Percentiles rank a stretch among this genome's conserved stretches.
Evolutionary conservation across 495 filamentous ascomycete genomes (phyloP).

Genomic region (Penicillium alfredii): DNA sequence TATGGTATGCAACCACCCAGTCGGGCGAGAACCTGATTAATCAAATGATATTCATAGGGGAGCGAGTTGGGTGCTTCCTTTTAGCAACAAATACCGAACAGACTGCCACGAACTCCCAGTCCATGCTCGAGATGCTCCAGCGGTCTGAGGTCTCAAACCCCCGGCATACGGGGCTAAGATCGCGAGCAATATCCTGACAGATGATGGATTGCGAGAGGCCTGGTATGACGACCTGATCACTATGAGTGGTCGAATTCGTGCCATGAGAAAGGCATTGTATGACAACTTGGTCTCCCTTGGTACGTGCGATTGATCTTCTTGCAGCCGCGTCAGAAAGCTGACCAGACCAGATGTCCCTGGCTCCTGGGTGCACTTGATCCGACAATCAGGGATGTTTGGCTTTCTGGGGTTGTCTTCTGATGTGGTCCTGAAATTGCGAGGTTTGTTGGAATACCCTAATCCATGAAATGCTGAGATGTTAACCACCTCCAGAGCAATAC

Average conservation of each 20-base stretch:
- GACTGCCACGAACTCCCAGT: constrained; percentile 19
- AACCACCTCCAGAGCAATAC: constrained; percentile 24
- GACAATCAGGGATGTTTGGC: constrained; percentile 40
- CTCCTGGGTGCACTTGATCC: constrained; percentile 31
- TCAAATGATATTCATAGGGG: constrained; percentile 14
- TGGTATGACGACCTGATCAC: constrained; percentile 37
- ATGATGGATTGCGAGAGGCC: constrained; percentile 16
- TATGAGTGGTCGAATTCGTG: constrained; percentile 34
- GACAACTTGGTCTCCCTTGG: constrained; percentile 16
- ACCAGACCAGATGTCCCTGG: constrained; percentile 22
- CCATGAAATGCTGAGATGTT: neutral
- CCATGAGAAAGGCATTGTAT: constrained; percentile 28
- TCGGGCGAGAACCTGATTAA: neutral
- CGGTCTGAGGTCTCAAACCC: constrained; percentile 38
- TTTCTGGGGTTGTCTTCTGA: constrained; percentile 26
- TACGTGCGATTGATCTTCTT: constrained; percentile 5
- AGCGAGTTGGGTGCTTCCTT: constrained; percentile 26
- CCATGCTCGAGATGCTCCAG: constrained; percentile 29
- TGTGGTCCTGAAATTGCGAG: constrained; percentile 25
- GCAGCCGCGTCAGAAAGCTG: neutral
- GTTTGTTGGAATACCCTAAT: constrained; percentile 13
- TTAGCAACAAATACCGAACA: constrained; percentile 6
- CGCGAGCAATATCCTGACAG: constrained; percentile 26
- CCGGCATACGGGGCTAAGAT: constrained; percentile 38
- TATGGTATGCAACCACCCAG: constrained; percentile 26